Percentiles rank a stretch among this genome's conserved stretches.
These are phyloP conservation scores for Acanthochlamys bracteata DNA, from an alignment of 106 monocot species.

Conservation along the genomic window DNA sequence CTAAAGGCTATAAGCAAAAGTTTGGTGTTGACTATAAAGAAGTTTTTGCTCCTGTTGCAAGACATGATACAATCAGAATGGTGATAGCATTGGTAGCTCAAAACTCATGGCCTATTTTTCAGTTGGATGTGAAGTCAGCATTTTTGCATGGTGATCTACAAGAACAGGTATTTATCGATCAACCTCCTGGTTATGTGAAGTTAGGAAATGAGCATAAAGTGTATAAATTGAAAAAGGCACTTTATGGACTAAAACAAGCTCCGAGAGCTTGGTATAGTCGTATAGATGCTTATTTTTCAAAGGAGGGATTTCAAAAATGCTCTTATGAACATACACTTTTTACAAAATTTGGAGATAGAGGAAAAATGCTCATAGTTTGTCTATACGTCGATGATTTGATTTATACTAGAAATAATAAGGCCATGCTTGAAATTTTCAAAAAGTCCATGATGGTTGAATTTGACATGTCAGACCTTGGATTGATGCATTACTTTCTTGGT, in stretches of 20 bases:
- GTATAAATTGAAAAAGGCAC: too few relatives aligned
- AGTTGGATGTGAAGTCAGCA: conserved; percentile 22
- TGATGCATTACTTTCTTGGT: too few relatives aligned
- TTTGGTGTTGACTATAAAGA: too few relatives aligned
- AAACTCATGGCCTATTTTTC: conserved; percentile 8
- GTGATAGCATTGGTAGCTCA: conserved; percentile 15
- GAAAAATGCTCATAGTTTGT: conserved; percentile 10
- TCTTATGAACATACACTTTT: conserved; percentile 7
- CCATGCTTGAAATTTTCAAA: conserved; percentile 12
- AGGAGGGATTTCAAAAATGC: conserved; percentile 13
- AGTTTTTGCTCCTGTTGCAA: too few relatives aligned
- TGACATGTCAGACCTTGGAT: too few relatives aligned
- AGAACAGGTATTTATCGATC: conserved; percentile 12
- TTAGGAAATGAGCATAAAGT: too few relatives aligned
- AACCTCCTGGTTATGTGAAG: conserved; percentile 14
- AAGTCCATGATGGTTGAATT: too few relatives aligned
- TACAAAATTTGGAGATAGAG: conserved; percentile 6
- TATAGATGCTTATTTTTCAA: conserved; percentile 1
- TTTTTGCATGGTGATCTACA: conserved; percentile 14
- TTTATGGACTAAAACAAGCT: conserved; percentile 2
- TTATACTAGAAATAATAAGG: conserved; percentile 10
- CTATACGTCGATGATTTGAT: conserved; percentile 19
- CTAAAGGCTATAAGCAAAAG: too few relatives aligned
- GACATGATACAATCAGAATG: neutral
- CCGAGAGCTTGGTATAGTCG: conserved; percentile 8